Percentiles rank a stretch among this genome's conserved stretches.
These are phyloP conservation scores for Leavenworthia alabamica DNA, from an alignment of 345 rosid genomes.

Conservation along the genomic window DNA sequence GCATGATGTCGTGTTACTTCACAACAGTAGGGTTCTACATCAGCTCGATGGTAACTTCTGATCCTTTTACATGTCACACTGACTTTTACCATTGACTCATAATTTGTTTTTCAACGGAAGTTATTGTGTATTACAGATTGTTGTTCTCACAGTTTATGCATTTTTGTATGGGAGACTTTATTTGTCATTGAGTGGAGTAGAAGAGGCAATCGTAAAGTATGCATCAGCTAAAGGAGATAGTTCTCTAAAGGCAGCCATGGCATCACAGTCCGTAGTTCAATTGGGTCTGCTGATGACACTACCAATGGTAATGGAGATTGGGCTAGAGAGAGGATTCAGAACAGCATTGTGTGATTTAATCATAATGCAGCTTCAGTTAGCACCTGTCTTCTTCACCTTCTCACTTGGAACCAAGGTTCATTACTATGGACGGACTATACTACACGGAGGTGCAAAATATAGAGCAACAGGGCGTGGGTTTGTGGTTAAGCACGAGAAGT, in stretches of 20 bases:
- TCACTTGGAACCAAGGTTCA: conserved; percentile 91
- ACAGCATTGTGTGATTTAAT: conserved; percentile 73
- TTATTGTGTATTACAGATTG: conserved; percentile 47
- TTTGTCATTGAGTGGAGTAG: conserved; percentile 83
- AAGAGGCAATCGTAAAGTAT: conserved; percentile 59
- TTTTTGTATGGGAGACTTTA: conserved; percentile 89
- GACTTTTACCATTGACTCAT: conserved; percentile 1
- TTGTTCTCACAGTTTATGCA: conserved; percentile 61
- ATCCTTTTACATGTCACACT: background rate
- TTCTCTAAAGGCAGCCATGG: conserved; percentile 83
- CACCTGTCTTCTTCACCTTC: conserved; percentile 89
- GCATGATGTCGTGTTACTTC: conserved; percentile 85
- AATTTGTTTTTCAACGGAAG: background rate
- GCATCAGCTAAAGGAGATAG: conserved; percentile 63
- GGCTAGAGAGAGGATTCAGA: conserved; percentile 93
- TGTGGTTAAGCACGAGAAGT: conserved; percentile 92
- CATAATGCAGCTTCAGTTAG: conserved; percentile 97
- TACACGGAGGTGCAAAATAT: conserved; percentile 97
- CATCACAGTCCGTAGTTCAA: conserved; percentile 86
- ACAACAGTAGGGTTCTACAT: conserved; percentile 84
- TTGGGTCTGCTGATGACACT: conserved; percentile 73
- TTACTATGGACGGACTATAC: conserved; percentile 85
- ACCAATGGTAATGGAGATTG: conserved; percentile 97
- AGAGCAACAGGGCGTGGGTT: conserved; percentile 99
- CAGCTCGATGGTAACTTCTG: conserved; percentile 75